A percentile compares a stretch with the other conserved stretches of the same genome.
Conservation (phyloP, 768 basidiomycete genomes). For the Amanita brunnescens region DNA sequence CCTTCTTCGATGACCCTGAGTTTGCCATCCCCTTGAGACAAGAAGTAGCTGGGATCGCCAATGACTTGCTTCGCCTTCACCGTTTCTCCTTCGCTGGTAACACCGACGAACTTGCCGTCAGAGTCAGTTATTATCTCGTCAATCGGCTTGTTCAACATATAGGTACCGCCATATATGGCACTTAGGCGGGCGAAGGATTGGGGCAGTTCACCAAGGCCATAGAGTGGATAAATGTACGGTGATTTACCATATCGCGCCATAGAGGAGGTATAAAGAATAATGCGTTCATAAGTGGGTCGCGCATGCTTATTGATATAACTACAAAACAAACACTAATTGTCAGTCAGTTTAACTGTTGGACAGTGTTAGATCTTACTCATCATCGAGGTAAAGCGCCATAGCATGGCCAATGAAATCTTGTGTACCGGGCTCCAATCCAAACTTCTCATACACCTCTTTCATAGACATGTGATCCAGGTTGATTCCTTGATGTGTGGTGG, state of each 20-base stretch:
- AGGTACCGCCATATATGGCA: conserved; percentile 98
- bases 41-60: conserved; percentile 97
- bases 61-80: conserved; percentile 98
- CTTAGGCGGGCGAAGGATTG: conserved; percentile 97
- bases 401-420: conserved; percentile 99
- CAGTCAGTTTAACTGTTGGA: not conserved
- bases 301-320: conserved; percentile 94
- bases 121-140: conserved; percentile 82
- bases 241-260: conserved; percentile 99
- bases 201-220: conserved; percentile 97
- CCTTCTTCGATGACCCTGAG: conserved; percentile 86
- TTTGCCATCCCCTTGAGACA: conserved; percentile 58
- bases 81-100: conserved; percentile 80
- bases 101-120: conserved; percentile 88
- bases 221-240: conserved; percentile 98
- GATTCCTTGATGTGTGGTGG: conserved; percentile 92
- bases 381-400: conserved; percentile 97
- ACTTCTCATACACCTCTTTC: conserved; percentile 94
- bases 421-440: conserved; percentile 93
- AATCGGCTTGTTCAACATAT: conserved; percentile 97
- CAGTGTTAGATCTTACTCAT: conserved; percentile 64
- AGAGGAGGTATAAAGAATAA: conserved; percentile 94
- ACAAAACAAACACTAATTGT: conserved; percentile 4
- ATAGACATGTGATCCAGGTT: conserved; percentile 87
- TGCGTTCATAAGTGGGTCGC: conserved; percentile 85